Evolutionary conservation across 805 yeast genomes (phyloP).

Genomic region (Starmera amethionina): DNA sequence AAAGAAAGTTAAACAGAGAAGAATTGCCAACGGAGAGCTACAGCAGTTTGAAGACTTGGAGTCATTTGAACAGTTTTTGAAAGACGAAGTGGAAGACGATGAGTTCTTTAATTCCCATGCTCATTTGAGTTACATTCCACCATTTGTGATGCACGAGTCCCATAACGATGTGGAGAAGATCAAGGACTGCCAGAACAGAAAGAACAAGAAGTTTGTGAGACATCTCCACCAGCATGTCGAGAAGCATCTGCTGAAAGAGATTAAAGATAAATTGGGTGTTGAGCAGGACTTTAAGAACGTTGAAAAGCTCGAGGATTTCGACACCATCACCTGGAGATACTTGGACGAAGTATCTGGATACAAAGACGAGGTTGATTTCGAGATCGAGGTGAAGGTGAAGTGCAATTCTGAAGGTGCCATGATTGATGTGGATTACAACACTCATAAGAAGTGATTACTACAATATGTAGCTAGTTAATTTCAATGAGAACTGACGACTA

Average conservation of each 20-base stretch:
- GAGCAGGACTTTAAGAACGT: conserved; percentile 41
- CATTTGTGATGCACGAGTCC: conserved; percentile 57
- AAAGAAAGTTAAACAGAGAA: conserved; percentile 14
- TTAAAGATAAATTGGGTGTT: conserved; percentile 50
- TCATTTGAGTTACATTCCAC: conserved; percentile 59
- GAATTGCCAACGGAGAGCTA: conserved; percentile 11
- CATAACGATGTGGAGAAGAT: conserved; percentile 64
- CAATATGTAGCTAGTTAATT: too few relatives aligned
- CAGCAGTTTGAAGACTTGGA: conserved; percentile 50
- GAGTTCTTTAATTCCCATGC: conserved; percentile 65
- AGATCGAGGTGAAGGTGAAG: conserved; percentile 50
- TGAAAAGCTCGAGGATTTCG: conserved; percentile 35
- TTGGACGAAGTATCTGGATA: conserved; percentile 47
- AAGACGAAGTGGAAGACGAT: conserved; percentile 70
- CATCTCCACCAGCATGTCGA: conserved; percentile 68
- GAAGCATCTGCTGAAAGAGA: conserved; percentile 60
- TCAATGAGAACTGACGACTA: too few relatives aligned
- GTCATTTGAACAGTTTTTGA: conserved; percentile 52
- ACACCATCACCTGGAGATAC: conserved; percentile 52
- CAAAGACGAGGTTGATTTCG: conserved; percentile 33
- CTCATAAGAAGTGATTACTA: conserved; percentile 22
- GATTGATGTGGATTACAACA: conserved; percentile 55
- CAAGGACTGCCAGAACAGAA: conserved; percentile 62
- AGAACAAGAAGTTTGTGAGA: conserved; percentile 61
- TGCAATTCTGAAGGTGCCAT: conserved; percentile 60